Conservation (phyloP, 2,329 filamentous ascomycete genomes). For the Colletotrichum godetiae region DNA sequence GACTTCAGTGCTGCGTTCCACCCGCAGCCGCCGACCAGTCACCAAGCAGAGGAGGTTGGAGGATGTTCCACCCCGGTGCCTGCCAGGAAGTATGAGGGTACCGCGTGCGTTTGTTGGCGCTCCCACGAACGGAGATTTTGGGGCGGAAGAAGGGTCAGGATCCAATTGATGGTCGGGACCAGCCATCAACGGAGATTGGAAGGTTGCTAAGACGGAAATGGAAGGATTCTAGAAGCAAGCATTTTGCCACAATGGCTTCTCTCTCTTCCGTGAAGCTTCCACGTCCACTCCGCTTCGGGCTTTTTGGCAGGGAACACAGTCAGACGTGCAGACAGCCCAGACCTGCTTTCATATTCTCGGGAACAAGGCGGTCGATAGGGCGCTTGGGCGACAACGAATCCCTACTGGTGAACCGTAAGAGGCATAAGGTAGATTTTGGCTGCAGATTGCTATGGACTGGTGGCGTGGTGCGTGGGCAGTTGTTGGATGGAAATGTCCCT, state of each 20-base stretch:
- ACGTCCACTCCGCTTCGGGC: not conserved
- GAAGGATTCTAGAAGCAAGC: constrained; percentile 33
- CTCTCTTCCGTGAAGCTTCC: not conserved
- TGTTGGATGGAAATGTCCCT: not conserved
- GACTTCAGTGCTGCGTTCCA: not conserved
- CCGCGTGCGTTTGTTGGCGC: not conserved
- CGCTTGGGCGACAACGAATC: not conserved
- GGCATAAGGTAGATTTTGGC: not conserved
- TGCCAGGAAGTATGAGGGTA: not conserved
- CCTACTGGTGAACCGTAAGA: not conserved
- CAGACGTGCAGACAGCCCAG: not conserved
- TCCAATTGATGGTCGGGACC: too few relatives aligned
- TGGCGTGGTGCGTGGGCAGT: not conserved
- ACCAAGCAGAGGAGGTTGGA: not conserved
- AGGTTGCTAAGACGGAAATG: constrained; percentile 4
- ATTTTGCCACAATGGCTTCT: not conserved
- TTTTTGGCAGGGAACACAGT: not conserved
- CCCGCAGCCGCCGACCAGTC: not conserved
- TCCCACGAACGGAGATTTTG: not conserved
- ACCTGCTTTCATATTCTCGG: not conserved
- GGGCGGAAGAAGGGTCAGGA: not conserved
- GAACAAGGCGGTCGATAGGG: not conserved
- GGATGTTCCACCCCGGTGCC: not conserved
- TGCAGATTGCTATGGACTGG: not conserved
- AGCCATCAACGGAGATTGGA: not conserved